These are phyloP conservation scores for Sporothrix schenckii DNA, from an alignment of 2,329 filamentous ascomycete species.

Conservation along the genomic window DNA sequence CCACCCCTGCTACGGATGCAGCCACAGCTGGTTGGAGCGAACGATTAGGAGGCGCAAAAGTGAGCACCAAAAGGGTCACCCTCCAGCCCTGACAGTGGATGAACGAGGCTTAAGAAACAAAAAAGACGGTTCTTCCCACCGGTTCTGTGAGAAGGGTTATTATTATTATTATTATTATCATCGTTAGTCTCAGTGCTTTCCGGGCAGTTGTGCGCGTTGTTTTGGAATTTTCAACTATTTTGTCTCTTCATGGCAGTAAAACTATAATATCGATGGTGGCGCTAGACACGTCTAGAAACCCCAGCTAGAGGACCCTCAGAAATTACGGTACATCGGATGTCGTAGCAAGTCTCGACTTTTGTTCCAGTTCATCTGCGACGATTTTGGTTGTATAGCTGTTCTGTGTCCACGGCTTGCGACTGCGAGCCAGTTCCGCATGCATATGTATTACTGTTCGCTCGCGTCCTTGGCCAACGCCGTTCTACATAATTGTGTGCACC, in stretches of 20 bases:
- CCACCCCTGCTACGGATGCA: constrained; percentile 13
- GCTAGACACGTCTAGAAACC: constrained; percentile 4
- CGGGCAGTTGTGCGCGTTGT: background rate
- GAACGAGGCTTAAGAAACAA: constrained; percentile 2
- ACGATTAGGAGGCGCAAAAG: background rate
- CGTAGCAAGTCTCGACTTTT: background rate
- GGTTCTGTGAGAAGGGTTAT: background rate
- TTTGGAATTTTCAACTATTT: background rate
- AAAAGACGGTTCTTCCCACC: constrained; percentile 21
- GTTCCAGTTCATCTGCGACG: background rate
- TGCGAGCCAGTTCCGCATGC: background rate
- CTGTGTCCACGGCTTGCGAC: background rate
- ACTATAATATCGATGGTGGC: constrained; percentile 16
- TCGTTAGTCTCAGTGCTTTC: background rate
- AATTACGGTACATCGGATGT: background rate
- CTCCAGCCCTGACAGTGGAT: background rate
- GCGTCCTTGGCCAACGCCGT: background rate
- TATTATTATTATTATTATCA: background rate
- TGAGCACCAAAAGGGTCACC: background rate
- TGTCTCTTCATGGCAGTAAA: background rate
- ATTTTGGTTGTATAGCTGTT: constrained; percentile 6
- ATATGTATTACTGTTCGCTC: background rate
- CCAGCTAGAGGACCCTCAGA: constrained; percentile 2
- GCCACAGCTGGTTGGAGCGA: background rate
- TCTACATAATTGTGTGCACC: background rate